A percentile compares a stretch with the other conserved stretches of the same genome.
Conservation (phyloP, 306 rosid species). For the Cajanus cajan region DNA sequence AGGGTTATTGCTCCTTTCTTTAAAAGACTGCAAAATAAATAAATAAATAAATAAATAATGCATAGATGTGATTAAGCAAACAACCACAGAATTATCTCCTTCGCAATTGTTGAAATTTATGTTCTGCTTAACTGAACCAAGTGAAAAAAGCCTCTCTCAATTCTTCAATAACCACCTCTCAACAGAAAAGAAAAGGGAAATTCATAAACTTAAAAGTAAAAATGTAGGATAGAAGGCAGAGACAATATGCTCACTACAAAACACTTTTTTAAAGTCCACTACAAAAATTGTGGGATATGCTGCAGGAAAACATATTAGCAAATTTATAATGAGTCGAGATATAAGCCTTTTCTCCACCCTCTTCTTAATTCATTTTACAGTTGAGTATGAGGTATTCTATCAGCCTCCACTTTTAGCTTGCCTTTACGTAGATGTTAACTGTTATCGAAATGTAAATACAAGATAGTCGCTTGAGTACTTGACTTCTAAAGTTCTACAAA, state of each 20-base stretch:
- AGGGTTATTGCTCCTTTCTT: constrained; percentile 59
- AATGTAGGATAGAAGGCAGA: constrained; percentile 2
- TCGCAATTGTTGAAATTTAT: background rate
- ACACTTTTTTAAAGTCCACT: background rate
- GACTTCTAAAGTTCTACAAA: background rate
- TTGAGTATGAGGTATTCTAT: background rate
- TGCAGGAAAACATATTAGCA: background rate
- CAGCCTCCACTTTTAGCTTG: constrained; percentile 1
- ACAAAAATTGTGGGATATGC: background rate
- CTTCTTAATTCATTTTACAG: constrained; percentile 6
- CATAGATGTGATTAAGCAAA: constrained; percentile 16
- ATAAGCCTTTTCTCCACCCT: constrained; percentile 8
- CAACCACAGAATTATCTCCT: constrained; percentile 13
- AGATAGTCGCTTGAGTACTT: background rate
- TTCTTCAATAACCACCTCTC: constrained; percentile 28
- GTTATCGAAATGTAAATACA: constrained; percentile 26
- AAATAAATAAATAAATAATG: constrained; percentile 21
- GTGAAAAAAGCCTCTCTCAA: background rate
- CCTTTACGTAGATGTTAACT: constrained; percentile 18
- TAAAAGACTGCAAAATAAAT: constrained; percentile 58
- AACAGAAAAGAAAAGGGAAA: background rate
- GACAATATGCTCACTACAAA: background rate
- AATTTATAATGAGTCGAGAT: constrained; percentile 7
- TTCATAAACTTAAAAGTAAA: background rate
- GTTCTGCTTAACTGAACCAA: constrained; percentile 3